Base-by-base conservation (phyloP, 1,284 basidiomycete genomes). In the Butyriboletus regius region DNA sequence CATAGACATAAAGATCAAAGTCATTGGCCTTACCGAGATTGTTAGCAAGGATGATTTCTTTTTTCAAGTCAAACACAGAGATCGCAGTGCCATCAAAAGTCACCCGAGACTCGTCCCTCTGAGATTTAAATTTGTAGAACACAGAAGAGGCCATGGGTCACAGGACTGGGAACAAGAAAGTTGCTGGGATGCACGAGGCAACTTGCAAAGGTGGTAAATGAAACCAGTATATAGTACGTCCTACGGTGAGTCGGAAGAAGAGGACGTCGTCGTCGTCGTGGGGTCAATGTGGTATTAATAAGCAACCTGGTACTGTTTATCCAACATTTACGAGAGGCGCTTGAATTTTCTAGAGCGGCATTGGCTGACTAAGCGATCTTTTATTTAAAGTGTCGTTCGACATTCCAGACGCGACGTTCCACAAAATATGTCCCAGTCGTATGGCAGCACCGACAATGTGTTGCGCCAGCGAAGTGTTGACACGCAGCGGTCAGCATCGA, bases 71-170 rank as follows among this genome's bases (percentile, higher is more conserved):
- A 78, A 97, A 98, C 57, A 98, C 91, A 62, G 92, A 94, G 67
- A 99, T 97, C 57, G 92, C 91, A 56, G 95, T 97, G 62, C 95
- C 95, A 68, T 98, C 95, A 74, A 99, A 98, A 51, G 91, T 88
- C 70, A 98, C 85, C 67, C 92, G 80, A 55, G 91, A 93, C 72
- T 97, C 93, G 72, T 92, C 87, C 75, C 81, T 89, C 68, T 92
- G 88, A 57, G 93, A 94, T 69, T 85, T 91, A 85, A 97, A 98
- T 72, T 89, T 91, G 82, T 98, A 98, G 75, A 96, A 98, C 64
- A 98, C 92, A 69, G 87, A 91, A 63, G 91, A 93, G 63, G 87
- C 79, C 91, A 94, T 95, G 68, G 32, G 46, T 28, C 43, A 60
- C 55, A 61, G 53, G 41, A 52, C 39, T 40, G 48, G 45, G 43